Percentiles rank a stretch among this genome's conserved stretches.
phyloP scores from a whole-genome alignment of 345 rosid species.

The Moricandia moricandioides region DNA sequence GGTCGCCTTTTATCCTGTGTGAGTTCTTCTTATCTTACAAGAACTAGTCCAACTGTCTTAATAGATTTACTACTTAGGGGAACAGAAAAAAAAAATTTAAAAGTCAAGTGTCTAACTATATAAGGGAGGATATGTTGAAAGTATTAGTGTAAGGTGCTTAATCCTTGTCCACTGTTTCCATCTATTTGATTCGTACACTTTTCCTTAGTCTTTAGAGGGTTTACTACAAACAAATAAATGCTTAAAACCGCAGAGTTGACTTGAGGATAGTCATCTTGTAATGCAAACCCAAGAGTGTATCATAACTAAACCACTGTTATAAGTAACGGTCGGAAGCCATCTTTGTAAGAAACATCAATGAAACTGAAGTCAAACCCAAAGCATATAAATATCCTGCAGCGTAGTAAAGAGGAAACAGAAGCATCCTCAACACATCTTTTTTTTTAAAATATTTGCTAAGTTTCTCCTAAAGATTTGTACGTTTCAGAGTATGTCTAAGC shows the following conservation, averaged over 20 bases:
- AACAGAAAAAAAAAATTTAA: not conserved
- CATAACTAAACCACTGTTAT: not conserved
- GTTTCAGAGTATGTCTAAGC: slow-evolving; percentile 2
- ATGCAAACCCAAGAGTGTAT: not conserved
- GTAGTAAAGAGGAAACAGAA: not conserved
- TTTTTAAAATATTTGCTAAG: not conserved
- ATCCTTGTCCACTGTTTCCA: not conserved
- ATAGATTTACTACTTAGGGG: not conserved
- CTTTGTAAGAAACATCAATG: not conserved
- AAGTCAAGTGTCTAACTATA: not conserved
- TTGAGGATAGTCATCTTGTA: not conserved
- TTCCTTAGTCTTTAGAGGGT: not conserved
- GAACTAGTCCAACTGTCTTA: not conserved
- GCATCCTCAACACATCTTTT: not conserved
- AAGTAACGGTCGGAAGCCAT: not conserved
- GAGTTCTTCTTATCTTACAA: not conserved
- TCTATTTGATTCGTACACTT: not conserved
- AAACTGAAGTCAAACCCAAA: not conserved
- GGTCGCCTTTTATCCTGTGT: not conserved
- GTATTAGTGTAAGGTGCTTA: not conserved
- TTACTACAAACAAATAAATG: not conserved
- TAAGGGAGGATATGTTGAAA: not conserved
- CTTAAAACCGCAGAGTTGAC: not conserved
- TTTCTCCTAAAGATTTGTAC: not conserved
- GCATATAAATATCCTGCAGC: not conserved